Base-by-base conservation (phyloP, 176 grass and related monocot species). In the Oryza meyeriana region DNA sequence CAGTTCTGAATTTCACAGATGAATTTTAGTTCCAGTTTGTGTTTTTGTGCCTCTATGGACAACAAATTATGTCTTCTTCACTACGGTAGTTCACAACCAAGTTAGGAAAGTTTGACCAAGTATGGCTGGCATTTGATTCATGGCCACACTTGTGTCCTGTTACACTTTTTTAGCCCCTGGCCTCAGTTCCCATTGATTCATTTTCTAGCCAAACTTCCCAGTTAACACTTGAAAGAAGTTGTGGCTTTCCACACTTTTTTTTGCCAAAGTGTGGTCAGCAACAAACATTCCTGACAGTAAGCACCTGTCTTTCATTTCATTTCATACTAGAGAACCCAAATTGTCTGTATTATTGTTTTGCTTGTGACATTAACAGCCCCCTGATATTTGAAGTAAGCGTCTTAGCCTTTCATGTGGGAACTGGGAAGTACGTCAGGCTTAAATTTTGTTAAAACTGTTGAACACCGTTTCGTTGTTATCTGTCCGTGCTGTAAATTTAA, bases 1-100 rank as follows among this genome's bases (percentile, higher is more conserved):
- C n/a, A 39, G 22, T 33, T 68, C 40, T 8, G 28, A 66, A 67
- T 9, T 84, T 76, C 22, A 57, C 38, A 32, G 36, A 27, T 83
- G 10, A 86, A 80, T 10, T 84, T 84, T 25, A 40, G 34, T 76
- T 87, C 68, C 50, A 76, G 16, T 24, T 32, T 81, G 67, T 68
- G 70, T 14, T 79, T 80, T 10, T 1, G 8, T 34, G 58, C 61
- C 35, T 22, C 44, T 88, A 59, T 16, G 39, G 12, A 69, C 41
- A 66, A 66, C 22, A 58, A 35, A 30, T 33, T 41, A 48, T 64
- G 11, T 42, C n/a, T 1, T 59, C 55, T 59, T 59, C n/a, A 25
- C 55, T 59, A 59, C 2, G 8, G 0, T 20, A 59, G 8, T 59
- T 59, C 55, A 25, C 20, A 59, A 2, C 55, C n/a, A 59, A 59